Percentiles rank a stretch among this genome's conserved stretches.
These are phyloP conservation scores for Plasmodium gallinaceum DNA, from an alignment of 169 alveolate species.

Conservation along the genomic window DNA sequence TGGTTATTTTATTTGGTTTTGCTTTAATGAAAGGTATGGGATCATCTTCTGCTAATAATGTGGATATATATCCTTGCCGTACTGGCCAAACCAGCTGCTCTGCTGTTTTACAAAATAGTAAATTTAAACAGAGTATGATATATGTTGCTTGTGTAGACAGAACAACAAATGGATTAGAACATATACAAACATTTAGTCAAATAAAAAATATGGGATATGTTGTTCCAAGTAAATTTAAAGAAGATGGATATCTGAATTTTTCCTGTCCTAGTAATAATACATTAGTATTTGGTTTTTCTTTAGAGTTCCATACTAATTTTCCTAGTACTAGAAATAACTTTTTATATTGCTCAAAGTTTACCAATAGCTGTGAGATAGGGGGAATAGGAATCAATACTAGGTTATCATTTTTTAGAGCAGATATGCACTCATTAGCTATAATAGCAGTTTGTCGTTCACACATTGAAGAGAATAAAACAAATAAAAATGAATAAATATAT, in stretches of 20 bases:
- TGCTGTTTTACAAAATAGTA: conserved; percentile 70
- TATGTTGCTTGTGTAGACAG: conserved; percentile 74
- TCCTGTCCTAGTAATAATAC: conserved; percentile 69
- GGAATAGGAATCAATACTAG: conserved; percentile 65
- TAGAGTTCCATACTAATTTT: conserved; percentile 76
- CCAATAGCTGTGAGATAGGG: conserved; percentile 37
- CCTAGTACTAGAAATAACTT: conserved; percentile 59
- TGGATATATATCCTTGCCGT: conserved; percentile 79
- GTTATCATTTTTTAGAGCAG: conserved; percentile 33
- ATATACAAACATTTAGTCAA: conserved; percentile 73
- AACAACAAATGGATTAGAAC: conserved; percentile 62
- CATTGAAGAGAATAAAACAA: background rate
- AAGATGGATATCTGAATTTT: conserved; percentile 54
- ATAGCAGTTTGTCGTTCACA: conserved; percentile 56
- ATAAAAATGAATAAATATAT: background rate
- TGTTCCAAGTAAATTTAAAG: conserved; percentile 16
- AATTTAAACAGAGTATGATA: conserved; percentile 76
- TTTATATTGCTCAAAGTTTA: conserved; percentile 25
- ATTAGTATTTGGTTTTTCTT: conserved; percentile 65
- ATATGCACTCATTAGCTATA: conserved; percentile 55
- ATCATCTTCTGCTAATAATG: conserved; percentile 68
- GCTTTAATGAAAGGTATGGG: conserved; percentile 78
- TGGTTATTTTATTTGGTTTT: conserved; percentile 79
- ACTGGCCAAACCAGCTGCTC: conserved; percentile 79
- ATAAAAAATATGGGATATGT: conserved; percentile 60